Evolutionary conservation across 2,329 filamentous ascomycete genomes (phyloP), one percentile per base, ranked within the genome.

Genomic region (Venturia effusa): DNA sequence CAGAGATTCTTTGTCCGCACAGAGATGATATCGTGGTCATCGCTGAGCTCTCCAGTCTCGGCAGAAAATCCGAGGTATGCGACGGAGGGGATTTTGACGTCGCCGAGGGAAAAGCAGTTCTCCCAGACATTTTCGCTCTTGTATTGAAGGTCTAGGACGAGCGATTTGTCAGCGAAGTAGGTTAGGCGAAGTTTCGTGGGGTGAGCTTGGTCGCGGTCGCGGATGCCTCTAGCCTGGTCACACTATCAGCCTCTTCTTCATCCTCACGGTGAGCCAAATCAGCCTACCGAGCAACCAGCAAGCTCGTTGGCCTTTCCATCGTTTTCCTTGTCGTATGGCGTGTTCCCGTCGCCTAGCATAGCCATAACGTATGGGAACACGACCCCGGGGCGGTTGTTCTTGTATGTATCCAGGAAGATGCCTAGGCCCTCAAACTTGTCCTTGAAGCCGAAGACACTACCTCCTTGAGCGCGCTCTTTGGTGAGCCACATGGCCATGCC

Each of bases 361-460:
- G 92, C 93, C 92, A 97, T 97, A 71, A 99, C 88, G 73, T 96
- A 97, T 61, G 94, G 94, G 78, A 99, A 99, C 59, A 96, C 89
- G 51, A 91, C 88, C 54, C 94, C 94, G 0, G 94, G 93, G 17
- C 94, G 87, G 80, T 97, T 96, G 81, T 99, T 99, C 86, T 99
- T 99, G 83, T 99, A 99, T 55, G 94, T 99, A 75, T 99, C 94
- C 78, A 99, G 85, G 80, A 97, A 97, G 76, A 99, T 83, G 63
- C 92, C 94, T 59, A 99, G 83, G 4, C 94, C 94, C 75, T 99
- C 93, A 70, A 97, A 99, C 68, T 85, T 85, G 78, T 99, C 93
- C 37, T 83, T 81, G 69, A 87, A 88, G 61, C 94, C 94, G 76
- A 99, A 99, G 43, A 99, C 93, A 13, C 86, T 83, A 19, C 94